phyloP scores from a whole-genome alignment of 208 protist genomes.

The Trypanosoma cruzi region DNA sequence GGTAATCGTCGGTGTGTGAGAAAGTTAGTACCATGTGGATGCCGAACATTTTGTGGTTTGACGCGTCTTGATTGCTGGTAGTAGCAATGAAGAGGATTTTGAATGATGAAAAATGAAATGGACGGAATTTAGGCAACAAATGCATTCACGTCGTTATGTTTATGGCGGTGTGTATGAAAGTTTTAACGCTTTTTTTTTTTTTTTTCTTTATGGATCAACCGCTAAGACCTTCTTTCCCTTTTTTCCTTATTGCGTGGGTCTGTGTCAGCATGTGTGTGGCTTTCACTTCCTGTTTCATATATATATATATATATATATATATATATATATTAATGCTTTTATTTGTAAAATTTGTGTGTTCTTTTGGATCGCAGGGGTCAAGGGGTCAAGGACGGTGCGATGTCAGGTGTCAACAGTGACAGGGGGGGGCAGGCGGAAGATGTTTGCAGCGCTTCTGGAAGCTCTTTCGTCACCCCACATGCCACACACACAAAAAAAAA shows the following conservation, averaged over 20 bases:
- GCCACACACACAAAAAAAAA: background rate
- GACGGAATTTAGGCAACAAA: too few relatives aligned
- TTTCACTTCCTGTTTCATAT: background rate
- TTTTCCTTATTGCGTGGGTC: background rate
- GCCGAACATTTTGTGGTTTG: too few relatives aligned
- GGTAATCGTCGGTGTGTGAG: slow-evolving; percentile 53
- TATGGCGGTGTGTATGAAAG: too few relatives aligned
- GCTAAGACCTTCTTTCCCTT: background rate
- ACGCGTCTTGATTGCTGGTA: too few relatives aligned
- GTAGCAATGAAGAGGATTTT: background rate
- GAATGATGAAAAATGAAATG: slow-evolving; percentile 6
- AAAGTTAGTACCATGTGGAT: too few relatives aligned
- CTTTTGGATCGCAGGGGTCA: background rate
- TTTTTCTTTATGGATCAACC: slow-evolving; percentile 9
- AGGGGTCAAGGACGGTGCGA: background rate
- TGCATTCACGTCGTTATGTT: too few relatives aligned
- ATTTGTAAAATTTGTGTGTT: background rate
- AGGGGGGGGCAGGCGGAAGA: too few relatives aligned
- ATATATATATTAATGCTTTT: background rate
- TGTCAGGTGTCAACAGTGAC: background rate
- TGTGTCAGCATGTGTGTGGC: too few relatives aligned
- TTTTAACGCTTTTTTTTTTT: slow-evolving; percentile 33
- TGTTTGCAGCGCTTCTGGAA: background rate
- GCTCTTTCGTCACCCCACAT: background rate
- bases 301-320: background rate